Conservation (phyloP, 768 basidiomycete genomes). For the Phylloporus sp. region DNA sequence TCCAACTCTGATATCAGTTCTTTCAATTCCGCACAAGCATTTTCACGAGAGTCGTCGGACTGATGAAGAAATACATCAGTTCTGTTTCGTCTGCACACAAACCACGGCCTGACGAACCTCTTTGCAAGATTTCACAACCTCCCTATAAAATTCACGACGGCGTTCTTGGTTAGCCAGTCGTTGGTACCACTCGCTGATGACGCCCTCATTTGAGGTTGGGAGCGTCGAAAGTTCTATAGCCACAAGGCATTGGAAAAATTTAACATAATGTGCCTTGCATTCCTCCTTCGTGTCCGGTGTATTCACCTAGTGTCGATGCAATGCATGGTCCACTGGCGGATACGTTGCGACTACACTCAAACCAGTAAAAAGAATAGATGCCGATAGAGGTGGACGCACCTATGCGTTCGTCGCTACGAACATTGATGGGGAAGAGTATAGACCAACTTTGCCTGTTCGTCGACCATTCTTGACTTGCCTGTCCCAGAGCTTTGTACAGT, state of each 20-base stretch:
- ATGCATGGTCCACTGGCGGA: background rate
- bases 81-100: background rate
- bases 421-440: constrained; percentile 5
- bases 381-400: background rate
- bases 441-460: constrained; percentile 4
- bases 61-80: background rate
- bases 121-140: background rate
- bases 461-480: constrained; percentile 6
- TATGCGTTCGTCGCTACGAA: background rate
- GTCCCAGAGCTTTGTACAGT: constrained; percentile 3
- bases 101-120: background rate
- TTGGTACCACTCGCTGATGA: background rate
- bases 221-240: background rate
- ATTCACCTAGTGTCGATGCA: background rate
- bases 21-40: background rate
- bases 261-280: background rate
- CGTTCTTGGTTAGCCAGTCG: background rate
- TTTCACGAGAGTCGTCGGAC: background rate
- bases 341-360: background rate
- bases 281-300: background rate
- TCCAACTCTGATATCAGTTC: background rate
- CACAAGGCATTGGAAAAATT: background rate
- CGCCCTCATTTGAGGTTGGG: background rate
- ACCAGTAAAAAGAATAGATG: background rate
- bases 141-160: background rate